Percentiles rank a stretch among this genome's conserved stretches.
Evolutionary conservation across 1,284 basidiomycete species (phyloP).

Genomic region (Singerocomus rubriflavus): DNA sequence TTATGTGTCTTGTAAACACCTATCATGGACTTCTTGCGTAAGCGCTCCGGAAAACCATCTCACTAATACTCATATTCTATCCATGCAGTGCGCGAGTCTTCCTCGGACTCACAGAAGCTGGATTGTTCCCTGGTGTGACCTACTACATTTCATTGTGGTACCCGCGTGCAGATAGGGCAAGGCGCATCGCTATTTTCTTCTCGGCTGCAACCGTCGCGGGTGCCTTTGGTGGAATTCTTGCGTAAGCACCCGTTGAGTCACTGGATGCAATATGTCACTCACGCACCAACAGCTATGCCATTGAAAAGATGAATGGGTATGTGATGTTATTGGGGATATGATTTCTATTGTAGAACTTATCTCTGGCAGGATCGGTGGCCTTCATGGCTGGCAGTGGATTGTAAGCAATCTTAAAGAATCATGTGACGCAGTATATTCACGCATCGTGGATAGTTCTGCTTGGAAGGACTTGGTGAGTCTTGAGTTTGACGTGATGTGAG

Average conservation of each 20-base stretch:
- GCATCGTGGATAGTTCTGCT: conserved; percentile 26
- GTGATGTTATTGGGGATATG: conserved; percentile 1
- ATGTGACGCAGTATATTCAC: conserved; percentile 2
- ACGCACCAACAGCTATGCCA: conserved; percentile 25
- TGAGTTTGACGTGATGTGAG: background rate
- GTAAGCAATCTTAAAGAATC: conserved; percentile 33
- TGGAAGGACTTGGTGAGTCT: conserved; percentile 31
- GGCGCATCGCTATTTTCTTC: conserved; percentile 56
- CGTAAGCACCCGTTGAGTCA: conserved; percentile 16
- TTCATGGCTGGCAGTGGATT: conserved; percentile 48
- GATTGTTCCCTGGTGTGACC: conserved; percentile 51
- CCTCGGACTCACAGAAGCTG: conserved; percentile 53
- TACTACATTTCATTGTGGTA: conserved; percentile 60
- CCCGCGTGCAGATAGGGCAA: conserved; percentile 46
- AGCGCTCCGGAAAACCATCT: background rate
- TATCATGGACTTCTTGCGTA: conserved; percentile 32
- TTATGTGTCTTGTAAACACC: conserved; percentile 38
- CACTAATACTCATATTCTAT: conserved; percentile 3
- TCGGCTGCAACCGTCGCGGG: conserved; percentile 56
- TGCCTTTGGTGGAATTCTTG: conserved; percentile 40
- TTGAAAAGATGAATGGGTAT: conserved; percentile 39
- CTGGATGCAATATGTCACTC: background rate
- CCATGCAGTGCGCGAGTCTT: conserved; percentile 44
- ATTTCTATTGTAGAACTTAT: background rate
- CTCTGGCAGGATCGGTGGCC: conserved; percentile 33